Base-by-base conservation (phyloP, 2,329 filamentous ascomycete genomes). In the Neofusicoccum cordaticola region DNA sequence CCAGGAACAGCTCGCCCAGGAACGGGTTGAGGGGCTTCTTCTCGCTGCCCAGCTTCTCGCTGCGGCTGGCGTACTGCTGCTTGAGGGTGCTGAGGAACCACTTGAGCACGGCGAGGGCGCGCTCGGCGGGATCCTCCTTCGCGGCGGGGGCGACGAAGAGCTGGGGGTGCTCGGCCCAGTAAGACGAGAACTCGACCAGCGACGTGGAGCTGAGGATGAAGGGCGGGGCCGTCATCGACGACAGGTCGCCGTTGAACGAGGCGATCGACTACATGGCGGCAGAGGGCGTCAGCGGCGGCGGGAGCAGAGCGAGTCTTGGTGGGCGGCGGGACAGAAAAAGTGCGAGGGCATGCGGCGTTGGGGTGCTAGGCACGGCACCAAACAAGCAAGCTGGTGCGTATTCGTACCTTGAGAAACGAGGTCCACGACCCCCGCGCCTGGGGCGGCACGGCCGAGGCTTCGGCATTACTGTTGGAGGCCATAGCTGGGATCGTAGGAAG, bases 21-120 rank as follows among this genome's bases (percentile, higher is more conserved):
- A 99, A 98, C 0, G 95, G 95, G 75, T 99, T 98, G 66, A 99
- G 81, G 2, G 94, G 94, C 83, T 98, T 99, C 87, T 98, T 98
- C 83, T 97, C 94, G 73, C 92, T 95, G 57, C 92, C 93, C 68
- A 88, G 79, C 76, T 88, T 88, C 75, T 97, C 93, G 74, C 91
- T 96, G 66, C 87, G 82, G 70, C 83, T 87, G 70, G 84, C 85
- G 75, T 90, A 90, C 76, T 96, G 92, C 78, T 96, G 92, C 81
- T 95, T 96, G 61, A 98, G 83, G 3, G 93, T 97, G 73, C 88
- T 93, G 63, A 98, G 81, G 81, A 97, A 98, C 94, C 94, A 98
- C 79, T 94, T 96, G 71, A 97, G 82, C n/a, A 98, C 94, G 39
- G 94, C 83, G 69, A 96, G 80, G 19, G 92, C 89, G 67, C 94